phyloP scores from a whole-genome alignment of 225 moss, liverwort and hornwort genomes.

The Marchantia paleacea region DNA sequence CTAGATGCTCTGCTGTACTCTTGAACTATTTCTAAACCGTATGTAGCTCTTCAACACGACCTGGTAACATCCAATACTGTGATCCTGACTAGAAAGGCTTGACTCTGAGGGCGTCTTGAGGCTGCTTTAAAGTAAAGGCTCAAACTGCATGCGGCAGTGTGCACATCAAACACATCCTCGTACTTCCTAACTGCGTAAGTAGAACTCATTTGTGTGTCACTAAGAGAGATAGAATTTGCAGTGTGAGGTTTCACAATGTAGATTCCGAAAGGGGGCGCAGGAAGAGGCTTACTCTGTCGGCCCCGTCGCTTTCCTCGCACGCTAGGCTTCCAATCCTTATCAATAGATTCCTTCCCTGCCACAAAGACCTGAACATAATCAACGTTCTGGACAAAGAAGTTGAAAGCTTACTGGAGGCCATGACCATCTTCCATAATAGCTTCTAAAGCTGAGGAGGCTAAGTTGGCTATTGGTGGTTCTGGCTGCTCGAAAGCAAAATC shows the following conservation, averaged over 20 bases:
- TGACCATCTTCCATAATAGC: neutral
- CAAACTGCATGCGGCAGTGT: neutral
- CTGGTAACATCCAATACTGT: no score
- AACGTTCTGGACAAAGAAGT: neutral
- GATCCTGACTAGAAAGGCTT: no score
- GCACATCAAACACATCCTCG: neutral
- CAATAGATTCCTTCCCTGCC: slow-evolving; percentile 38
- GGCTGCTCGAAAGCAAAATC: neutral
- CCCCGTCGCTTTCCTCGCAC: slow-evolving; percentile 39
- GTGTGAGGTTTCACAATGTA: neutral
- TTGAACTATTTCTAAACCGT: no score
- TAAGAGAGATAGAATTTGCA: neutral
- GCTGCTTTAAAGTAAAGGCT: neutral
- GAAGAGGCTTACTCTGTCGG: slow-evolving; percentile 37
- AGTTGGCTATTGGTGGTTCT: no score
- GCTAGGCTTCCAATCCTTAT: slow-evolving; percentile 35
- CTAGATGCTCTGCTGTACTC: no score
- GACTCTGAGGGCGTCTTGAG: neutral
- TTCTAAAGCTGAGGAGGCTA: no score
- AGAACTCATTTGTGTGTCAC: neutral
- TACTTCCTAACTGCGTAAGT: neutral
- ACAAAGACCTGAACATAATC: slow-evolving; percentile 4
- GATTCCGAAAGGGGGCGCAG: neutral
- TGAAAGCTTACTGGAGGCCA: neutral
- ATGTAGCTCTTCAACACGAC: no score